These are phyloP conservation scores for Phylloporus sp. DNA, from an alignment of 768 basidiomycete species.

Conservation along the genomic window DNA sequence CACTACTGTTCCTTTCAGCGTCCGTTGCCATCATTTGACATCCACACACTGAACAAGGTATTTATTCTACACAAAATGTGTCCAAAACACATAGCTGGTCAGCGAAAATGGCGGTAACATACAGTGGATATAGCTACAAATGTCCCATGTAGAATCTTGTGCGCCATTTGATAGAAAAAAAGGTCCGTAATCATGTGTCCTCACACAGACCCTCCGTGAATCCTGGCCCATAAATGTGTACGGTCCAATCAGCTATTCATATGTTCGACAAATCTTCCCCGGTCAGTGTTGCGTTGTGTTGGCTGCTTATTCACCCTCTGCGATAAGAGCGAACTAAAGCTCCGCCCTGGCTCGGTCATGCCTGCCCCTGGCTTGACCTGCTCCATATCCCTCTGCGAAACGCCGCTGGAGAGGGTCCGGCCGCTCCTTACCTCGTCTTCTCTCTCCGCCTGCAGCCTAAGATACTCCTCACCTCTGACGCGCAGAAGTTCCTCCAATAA, in stretches of 20 bases:
- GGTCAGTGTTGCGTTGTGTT: constrained; percentile 16
- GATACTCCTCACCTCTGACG: constrained; percentile 69
- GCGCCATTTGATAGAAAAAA: not conserved
- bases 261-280: constrained; percentile 40
- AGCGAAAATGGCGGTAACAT: not conserved
- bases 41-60: not conserved
- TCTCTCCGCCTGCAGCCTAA: constrained; percentile 45
- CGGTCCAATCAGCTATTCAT: constrained; percentile 15
- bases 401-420: constrained; percentile 3
- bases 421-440: constrained; percentile 24
- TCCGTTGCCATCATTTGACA: too few species aligned
- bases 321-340: constrained; percentile 10
- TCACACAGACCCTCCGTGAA: not conserved
- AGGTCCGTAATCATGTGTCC: not conserved
- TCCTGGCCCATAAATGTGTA: not conserved
- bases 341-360: constrained; percentile 34
- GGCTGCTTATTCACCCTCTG: constrained; percentile 21
- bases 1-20: too few species aligned
- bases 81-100: not conserved
- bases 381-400: constrained; percentile 34
- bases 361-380: constrained; percentile 58
- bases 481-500: constrained; percentile 83
- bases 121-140: constrained; percentile 2
- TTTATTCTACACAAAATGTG: not conserved
- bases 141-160: not conserved